These are phyloP conservation scores for Ophiorrhiza pumila DNA, from an alignment of 257 asterid genomes.

Conservation along the genomic window DNA sequence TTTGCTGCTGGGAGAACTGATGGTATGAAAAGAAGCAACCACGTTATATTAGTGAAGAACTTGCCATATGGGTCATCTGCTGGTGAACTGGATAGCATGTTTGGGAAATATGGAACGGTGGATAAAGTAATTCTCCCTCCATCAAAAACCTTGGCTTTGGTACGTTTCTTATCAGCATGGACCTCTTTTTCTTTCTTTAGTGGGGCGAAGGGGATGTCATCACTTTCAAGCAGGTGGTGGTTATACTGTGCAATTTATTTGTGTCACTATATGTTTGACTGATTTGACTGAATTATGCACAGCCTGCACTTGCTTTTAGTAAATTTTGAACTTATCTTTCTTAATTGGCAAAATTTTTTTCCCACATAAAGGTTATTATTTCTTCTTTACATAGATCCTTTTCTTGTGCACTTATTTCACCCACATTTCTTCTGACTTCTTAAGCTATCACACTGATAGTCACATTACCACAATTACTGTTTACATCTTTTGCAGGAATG, in stretches of 20 bases:
- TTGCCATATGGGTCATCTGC: constrained; percentile 87
- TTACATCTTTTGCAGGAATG: no score
- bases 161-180: constrained; percentile 28
- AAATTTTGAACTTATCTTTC: no score
- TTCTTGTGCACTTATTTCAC: no score
- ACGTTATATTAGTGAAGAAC: constrained; percentile 84
- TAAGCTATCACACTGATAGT: no score
- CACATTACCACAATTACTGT: no score
- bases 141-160: constrained; percentile 89
- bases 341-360: no score
- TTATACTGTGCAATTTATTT: neutral
- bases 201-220: neutral
- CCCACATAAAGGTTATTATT: no score
- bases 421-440: no score
- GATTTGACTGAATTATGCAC: neutral
- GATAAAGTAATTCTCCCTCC: constrained; percentile 84
- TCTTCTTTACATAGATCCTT: no score
- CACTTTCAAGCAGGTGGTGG: neutral
- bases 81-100: constrained; percentile 71
- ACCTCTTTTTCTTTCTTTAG: constrained; percentile 4
- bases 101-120: constrained; percentile 82
- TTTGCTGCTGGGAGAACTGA: constrained; percentile 73
- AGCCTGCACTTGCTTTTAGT: neutral
- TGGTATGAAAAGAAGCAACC: constrained; percentile 84
- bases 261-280: neutral